Evolutionary conservation across 2,329 filamentous ascomycete genomes (phyloP).

Genomic region (Tolypocladium cylindrosporum): DNA sequence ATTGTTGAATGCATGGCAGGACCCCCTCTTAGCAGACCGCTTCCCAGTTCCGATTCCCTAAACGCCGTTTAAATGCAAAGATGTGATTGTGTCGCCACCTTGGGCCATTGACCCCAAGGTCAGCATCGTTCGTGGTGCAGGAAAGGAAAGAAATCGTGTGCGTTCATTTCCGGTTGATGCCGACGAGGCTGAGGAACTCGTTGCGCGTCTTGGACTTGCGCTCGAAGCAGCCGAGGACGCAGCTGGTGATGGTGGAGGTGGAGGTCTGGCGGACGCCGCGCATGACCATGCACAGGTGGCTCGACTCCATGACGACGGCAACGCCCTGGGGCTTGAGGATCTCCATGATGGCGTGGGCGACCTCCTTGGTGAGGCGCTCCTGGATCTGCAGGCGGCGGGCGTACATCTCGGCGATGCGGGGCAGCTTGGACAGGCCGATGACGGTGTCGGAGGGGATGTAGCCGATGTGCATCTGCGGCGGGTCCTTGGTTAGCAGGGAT

Average conservation of each 20-base stretch:
- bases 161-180: slow-evolving; percentile 35
- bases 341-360: slow-evolving; percentile 87
- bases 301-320: slow-evolving; percentile 94
- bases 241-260: slow-evolving; percentile 85
- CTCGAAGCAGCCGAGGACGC: slow-evolving; percentile 94
- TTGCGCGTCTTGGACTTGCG: slow-evolving; percentile 87
- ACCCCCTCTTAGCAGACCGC: neutral
- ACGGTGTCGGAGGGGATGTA: slow-evolving; percentile 91
- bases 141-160: neutral
- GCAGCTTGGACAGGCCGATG: slow-evolving; percentile 90
- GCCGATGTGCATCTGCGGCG: slow-evolving; percentile 87
- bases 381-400: slow-evolving; percentile 88
- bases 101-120: neutral
- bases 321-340: slow-evolving; percentile 90
- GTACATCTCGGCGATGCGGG: slow-evolving; percentile 95
- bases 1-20: slow-evolving; percentile 16
- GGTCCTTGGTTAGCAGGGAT: neutral
- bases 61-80: neutral
- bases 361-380: slow-evolving; percentile 91
- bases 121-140: neutral
- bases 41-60: neutral
- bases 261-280: slow-evolving; percentile 90
- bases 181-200: slow-evolving; percentile 80
- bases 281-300: slow-evolving; percentile 98
- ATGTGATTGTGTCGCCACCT: neutral